These are phyloP conservation scores for Termitomyces sp. DNA, from an alignment of 768 basidiomycete species.

Conservation along the genomic window DNA sequence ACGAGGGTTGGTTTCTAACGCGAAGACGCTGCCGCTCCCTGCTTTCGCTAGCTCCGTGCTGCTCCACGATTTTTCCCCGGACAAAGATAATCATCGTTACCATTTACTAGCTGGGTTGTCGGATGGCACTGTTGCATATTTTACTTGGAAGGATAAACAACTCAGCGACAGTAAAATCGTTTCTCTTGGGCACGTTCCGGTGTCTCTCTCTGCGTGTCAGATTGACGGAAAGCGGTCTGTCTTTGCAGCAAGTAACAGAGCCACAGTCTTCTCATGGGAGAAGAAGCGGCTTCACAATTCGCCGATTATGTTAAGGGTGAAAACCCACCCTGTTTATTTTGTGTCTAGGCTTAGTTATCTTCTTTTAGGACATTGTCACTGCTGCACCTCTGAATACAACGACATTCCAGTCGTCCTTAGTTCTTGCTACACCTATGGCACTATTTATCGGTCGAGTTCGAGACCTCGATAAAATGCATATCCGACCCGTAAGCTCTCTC, in stretches of 20 bases:
- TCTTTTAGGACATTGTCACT: conserved; percentile 42
- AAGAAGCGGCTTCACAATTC: conserved; percentile 60
- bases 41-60: conserved; percentile 42
- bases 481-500: conserved; percentile 54
- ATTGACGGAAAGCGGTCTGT: conserved; percentile 52
- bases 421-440: conserved; percentile 48
- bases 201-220: conserved; percentile 49
- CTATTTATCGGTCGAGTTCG: conserved; percentile 63
- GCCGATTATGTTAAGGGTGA: conserved; percentile 65
- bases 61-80: conserved; percentile 38
- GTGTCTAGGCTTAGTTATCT: neutral
- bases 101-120: conserved; percentile 70
- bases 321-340: neutral
- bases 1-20: conserved; percentile 23
- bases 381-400: conserved; percentile 43
- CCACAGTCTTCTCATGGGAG: conserved; percentile 65
- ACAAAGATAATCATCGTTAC: conserved; percentile 32
- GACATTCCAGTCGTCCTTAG: conserved; percentile 45
- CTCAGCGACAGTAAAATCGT: conserved; percentile 50
- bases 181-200: conserved; percentile 62
- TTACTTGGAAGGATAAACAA: conserved; percentile 38
- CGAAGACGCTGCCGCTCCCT: conserved; percentile 30
- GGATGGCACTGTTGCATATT: conserved; percentile 66
- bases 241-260: conserved; percentile 67
- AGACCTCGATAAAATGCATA: conserved; percentile 73